Percentiles rank a stretch among this genome's conserved stretches.
Conservation (phyloP, 2,329 filamentous ascomycete genomes). For the Microthyrium microscopicum region DNA sequence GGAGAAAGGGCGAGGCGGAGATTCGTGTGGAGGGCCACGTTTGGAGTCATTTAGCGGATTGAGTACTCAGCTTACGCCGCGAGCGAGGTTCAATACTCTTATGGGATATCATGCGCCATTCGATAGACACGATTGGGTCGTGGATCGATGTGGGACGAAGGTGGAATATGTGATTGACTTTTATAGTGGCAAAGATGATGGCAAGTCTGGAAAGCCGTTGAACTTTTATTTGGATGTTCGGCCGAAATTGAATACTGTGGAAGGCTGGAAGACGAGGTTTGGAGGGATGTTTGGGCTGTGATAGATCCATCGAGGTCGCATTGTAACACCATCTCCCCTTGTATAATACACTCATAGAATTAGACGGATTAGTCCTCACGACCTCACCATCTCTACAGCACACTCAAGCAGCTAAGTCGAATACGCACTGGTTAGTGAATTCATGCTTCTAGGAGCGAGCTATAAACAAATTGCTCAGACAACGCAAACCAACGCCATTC, state of each 20-base stretch:
- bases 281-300: constrained; percentile 25
- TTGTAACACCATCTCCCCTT: no score
- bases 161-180: constrained; percentile 98
- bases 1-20: constrained; percentile 50
- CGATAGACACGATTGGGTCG: constrained; percentile 92
- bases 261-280: constrained; percentile 42
- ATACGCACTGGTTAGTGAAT: no score
- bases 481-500: no score
- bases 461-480: no score
- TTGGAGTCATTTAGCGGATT: constrained; percentile 69
- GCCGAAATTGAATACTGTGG: constrained; percentile 47
- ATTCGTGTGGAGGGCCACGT: constrained; percentile 60
- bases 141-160: constrained; percentile 72
- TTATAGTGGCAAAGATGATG: constrained; percentile 54
- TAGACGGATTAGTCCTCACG: no score
- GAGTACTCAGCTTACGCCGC: constrained; percentile 51
- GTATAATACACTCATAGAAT: no score
- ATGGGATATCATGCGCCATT: constrained; percentile 86
- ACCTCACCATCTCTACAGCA: no score
- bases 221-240: constrained; percentile 50
- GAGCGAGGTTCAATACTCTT: constrained; percentile 64
- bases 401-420: no score
- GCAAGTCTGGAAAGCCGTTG: constrained; percentile 27
- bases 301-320: no score
- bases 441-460: no score